A percentile compares a stretch with the other conserved stretches of the same genome.
These are phyloP conservation scores for Micractinium sp. DNA, from an alignment of 139 green algal species.

Conservation along the genomic window DNA sequence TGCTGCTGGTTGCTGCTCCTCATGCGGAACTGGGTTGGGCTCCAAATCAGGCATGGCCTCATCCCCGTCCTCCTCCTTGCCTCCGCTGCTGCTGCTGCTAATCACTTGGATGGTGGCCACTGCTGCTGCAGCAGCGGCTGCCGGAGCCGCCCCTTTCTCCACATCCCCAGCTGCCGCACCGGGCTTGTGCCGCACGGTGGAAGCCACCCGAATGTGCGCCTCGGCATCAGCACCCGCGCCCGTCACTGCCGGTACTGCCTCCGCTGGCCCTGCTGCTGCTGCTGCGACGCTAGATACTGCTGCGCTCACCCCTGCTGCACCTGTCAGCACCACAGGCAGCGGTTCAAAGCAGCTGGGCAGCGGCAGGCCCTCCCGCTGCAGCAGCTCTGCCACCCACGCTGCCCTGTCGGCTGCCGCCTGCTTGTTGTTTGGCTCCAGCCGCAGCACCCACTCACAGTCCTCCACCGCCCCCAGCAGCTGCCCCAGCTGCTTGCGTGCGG, in stretches of 20 bases:
- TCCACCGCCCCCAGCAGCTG: constrained; percentile 52
- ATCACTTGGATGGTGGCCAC: too few relatives aligned
- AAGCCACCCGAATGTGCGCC: neutral
- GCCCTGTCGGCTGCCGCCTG: constrained; percentile 53
- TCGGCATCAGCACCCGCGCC: neutral
- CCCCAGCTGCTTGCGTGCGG: constrained; percentile 59
- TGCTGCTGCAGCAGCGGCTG: too few relatives aligned
- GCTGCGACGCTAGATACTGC: neutral
- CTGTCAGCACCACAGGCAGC: neutral
- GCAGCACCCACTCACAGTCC: constrained; percentile 76
- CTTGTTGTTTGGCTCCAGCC: constrained; percentile 68
- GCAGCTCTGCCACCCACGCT: neutral
- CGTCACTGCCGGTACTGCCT: neutral
- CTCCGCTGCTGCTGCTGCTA: neutral
- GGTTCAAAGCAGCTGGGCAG: constrained; percentile 10
- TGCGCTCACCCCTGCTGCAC: neutral
- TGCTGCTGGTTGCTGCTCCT: neutral
- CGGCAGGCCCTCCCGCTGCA: constrained; percentile 14
- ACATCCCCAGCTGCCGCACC: neutral
- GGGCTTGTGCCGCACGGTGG: neutral
- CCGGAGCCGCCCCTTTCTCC: too few relatives aligned
- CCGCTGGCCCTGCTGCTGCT: neutral
- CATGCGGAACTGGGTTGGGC: neutral
- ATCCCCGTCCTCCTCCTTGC: neutral
- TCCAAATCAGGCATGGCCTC: too few relatives aligned